These are phyloP conservation scores for Boletus mariae DNA, from an alignment of 1,284 basidiomycete genomes.

Conservation along the genomic window DNA sequence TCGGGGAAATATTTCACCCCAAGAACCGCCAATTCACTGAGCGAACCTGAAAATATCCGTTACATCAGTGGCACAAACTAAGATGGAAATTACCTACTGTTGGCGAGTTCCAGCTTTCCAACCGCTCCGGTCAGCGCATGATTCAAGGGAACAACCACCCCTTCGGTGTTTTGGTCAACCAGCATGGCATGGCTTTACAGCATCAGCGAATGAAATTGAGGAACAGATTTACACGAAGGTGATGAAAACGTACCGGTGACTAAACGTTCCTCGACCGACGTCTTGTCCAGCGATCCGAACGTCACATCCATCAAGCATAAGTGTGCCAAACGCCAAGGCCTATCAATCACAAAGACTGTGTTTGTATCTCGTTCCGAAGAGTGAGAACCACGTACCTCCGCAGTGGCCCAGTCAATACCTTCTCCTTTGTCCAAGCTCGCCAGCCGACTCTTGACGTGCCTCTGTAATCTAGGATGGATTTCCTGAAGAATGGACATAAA, in stretches of 20 bases:
- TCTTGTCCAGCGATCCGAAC: conserved; percentile 88
- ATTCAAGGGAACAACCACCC: conserved; percentile 76
- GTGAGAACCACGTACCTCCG: conserved; percentile 53
- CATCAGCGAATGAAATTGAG: background rate
- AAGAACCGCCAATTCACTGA: conserved; percentile 85
- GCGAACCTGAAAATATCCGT: conserved; percentile 50
- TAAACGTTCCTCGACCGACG: conserved; percentile 87
- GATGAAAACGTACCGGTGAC: conserved; percentile 56
- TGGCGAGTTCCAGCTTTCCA: conserved; percentile 81
- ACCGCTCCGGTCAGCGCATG: conserved; percentile 48
- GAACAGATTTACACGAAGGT: background rate
- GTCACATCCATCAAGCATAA: conserved; percentile 76
- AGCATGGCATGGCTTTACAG: conserved; percentile 76
- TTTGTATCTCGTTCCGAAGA: background rate
- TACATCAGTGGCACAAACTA: background rate
- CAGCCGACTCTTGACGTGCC: conserved; percentile 79
- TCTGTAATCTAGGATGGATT: conserved; percentile 73
- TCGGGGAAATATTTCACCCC: conserved; percentile 50
- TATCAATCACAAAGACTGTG: conserved; percentile 21
- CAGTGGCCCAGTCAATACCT: conserved; percentile 84
- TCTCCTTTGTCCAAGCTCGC: conserved; percentile 65
- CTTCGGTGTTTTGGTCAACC: conserved; percentile 80
- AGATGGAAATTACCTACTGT: conserved; percentile 52
- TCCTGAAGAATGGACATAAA: conserved; percentile 42
- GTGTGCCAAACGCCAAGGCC: conserved; percentile 82